Conservation (phyloP, 2,329 filamentous ascomycete species). For the Sporothrix pseudoabietina region DNA sequence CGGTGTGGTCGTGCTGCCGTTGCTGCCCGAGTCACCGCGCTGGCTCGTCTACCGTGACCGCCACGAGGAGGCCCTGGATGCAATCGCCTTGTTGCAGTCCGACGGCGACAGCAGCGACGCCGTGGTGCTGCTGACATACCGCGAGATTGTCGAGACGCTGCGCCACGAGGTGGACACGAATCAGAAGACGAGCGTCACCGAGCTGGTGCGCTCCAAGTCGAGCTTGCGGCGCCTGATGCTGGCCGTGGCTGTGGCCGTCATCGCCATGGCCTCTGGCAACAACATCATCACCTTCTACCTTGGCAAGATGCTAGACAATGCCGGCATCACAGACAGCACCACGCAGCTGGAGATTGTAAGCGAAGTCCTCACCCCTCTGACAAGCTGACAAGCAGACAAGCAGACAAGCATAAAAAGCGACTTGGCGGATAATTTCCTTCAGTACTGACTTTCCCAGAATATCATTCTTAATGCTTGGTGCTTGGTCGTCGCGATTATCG, state of each 20-base stretch:
- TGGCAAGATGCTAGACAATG: conserved; percentile 19
- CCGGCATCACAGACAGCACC: conserved; percentile 29
- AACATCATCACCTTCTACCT: conserved; percentile 33
- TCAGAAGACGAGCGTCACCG: background rate
- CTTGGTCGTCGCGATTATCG: conserved; percentile 32
- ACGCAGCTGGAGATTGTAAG: conserved; percentile 28
- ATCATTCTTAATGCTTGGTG: conserved; percentile 31
- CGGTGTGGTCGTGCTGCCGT: conserved; percentile 36
- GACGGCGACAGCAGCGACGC: conserved; percentile 24
- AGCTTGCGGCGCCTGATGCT: conserved; percentile 25
- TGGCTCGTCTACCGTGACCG: conserved; percentile 31
- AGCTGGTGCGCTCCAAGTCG: conserved; percentile 15
- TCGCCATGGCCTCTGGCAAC: conserved; percentile 27
- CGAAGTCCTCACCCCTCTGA: background rate
- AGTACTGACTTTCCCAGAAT: conserved; percentile 7
- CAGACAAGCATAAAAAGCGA: background rate
- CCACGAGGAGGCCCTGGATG: conserved; percentile 39
- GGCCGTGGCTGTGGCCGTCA: conserved; percentile 18
- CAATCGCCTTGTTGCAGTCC: conserved; percentile 47
- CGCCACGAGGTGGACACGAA: conserved; percentile 3
- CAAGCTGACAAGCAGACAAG: background rate
- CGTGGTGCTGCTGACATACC: conserved; percentile 21
- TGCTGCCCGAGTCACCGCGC: conserved; percentile 33
- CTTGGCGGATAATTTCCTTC: background rate
- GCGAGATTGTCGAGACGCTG: conserved; percentile 32